These are phyloP conservation scores for Pseudocercospora musae DNA, from an alignment of 2,329 filamentous ascomycete species.

Conservation along the genomic window DNA sequence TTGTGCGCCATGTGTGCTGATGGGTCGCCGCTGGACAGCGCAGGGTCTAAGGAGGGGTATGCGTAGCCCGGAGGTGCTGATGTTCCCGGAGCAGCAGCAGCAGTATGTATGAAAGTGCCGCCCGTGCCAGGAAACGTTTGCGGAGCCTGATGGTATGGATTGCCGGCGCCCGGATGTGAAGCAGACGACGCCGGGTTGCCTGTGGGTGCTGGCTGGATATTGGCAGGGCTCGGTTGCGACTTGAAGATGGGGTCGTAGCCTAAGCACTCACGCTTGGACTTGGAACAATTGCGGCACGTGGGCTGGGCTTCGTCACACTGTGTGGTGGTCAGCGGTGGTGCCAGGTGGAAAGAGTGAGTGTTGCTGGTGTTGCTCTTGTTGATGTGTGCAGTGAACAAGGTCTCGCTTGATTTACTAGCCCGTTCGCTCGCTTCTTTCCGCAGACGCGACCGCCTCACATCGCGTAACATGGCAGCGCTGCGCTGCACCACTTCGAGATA, in stretches of 20 bases:
- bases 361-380: not conserved
- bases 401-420: slow-evolving; percentile 17
- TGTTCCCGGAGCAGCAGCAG: not conserved
- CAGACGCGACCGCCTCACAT: slow-evolving; percentile 15
- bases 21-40: slow-evolving; percentile 49
- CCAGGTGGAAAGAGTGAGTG: not conserved
- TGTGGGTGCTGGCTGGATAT: slow-evolving; percentile 65
- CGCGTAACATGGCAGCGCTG: slow-evolving; percentile 5
- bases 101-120: slow-evolving; percentile 17
- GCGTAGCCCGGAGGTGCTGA: slow-evolving; percentile 37
- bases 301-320: slow-evolving; percentile 97
- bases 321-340: slow-evolving; percentile 8
- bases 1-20: slow-evolving; percentile 24
- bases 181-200: slow-evolving; percentile 12
- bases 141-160: slow-evolving; percentile 2
- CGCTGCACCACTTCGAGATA: slow-evolving; percentile 1
- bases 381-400: slow-evolving; percentile 10
- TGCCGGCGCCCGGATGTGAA: not conserved
- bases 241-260: slow-evolving; percentile 89
- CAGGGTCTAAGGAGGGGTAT: slow-evolving; percentile 62
- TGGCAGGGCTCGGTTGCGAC: slow-evolving; percentile 64
- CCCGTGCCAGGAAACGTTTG: slow-evolving; percentile 18
- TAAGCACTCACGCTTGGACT: slow-evolving; percentile 81
- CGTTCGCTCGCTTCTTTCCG: slow-evolving; percentile 9
- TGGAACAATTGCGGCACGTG: slow-evolving; percentile 83